Conservation (phyloP, 352 stramenopile species). For the Phytophthora pinifolia region DNA sequence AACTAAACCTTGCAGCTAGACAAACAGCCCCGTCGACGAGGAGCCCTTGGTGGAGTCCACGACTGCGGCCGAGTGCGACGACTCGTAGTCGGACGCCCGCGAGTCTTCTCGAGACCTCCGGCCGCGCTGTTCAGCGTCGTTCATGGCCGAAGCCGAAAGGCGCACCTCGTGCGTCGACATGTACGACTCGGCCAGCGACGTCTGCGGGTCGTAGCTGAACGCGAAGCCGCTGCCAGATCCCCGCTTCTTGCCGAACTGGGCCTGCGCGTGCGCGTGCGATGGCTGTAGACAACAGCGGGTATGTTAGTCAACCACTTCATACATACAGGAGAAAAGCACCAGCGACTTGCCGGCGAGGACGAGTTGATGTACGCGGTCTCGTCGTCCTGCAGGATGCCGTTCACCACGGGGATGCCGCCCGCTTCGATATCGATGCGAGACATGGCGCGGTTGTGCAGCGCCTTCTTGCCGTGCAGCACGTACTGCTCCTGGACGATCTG, state of each 20-base stretch:
- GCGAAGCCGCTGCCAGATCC: slow-evolving; percentile 78
- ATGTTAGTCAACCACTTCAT: slow-evolving; percentile 16
- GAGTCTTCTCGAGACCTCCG: slow-evolving; percentile 72
- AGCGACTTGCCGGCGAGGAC: too few species aligned
- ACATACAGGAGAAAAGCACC: too few species aligned
- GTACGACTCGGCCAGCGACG: slow-evolving; percentile 76
- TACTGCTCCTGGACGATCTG: slow-evolving; percentile 84
- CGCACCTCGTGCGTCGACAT: slow-evolving; percentile 69
- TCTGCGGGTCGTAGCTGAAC: slow-evolving; percentile 83
- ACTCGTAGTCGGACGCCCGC: slow-evolving; percentile 64
- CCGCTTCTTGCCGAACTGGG: slow-evolving; percentile 41
- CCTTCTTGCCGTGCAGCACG: slow-evolving; percentile 43
- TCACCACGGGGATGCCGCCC: slow-evolving; percentile 45
- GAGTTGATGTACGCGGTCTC: slow-evolving; percentile 47
- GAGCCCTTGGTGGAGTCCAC: slow-evolving; percentile 41
- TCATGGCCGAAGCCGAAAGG: slow-evolving; percentile 58
- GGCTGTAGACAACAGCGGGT: slow-evolving; percentile 11
- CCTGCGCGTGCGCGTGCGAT: slow-evolving; percentile 20
- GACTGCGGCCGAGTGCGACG: slow-evolving; percentile 21
- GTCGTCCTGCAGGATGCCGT: slow-evolving; percentile 36
- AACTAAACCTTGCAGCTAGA: slow-evolving; percentile 30
- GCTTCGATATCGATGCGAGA: slow-evolving; percentile 58
- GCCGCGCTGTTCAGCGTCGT: slow-evolving; percentile 59
- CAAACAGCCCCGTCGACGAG: slow-evolving; percentile 37
- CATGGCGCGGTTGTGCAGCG: slow-evolving; percentile 18